These are phyloP conservation scores for Suillus americanus DNA, from an alignment of 768 basidiomycete species.

Conservation along the genomic window DNA sequence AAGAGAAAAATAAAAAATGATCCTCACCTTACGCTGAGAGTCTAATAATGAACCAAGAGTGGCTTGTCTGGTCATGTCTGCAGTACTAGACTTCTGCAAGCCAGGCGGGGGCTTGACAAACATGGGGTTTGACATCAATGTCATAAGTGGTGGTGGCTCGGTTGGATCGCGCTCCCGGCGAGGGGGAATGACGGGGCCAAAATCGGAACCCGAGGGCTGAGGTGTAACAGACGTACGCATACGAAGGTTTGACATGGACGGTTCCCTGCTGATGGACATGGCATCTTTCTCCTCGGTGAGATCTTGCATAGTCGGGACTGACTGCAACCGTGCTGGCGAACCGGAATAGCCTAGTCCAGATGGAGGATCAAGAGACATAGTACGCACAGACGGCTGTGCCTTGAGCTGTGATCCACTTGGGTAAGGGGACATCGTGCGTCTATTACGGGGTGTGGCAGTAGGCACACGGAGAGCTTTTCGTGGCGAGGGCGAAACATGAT, in stretches of 20 bases:
- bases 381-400: conserved; percentile 44
- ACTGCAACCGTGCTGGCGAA: conserved; percentile 19
- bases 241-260: conserved; percentile 50
- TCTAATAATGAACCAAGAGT: conserved; percentile 63
- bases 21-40: conserved; percentile 53
- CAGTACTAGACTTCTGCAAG: conserved; percentile 21
- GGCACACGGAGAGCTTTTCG: conserved; percentile 32
- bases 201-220: conserved; percentile 47
- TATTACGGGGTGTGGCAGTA: conserved; percentile 32
- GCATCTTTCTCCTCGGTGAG: conserved; percentile 23
- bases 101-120: conserved; percentile 63
- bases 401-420: conserved; percentile 33
- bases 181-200: conserved; percentile 41
- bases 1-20: neutral
- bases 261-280: conserved; percentile 32
- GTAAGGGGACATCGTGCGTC: conserved; percentile 44
- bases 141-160: conserved; percentile 67
- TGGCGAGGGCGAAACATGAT: conserved; percentile 25
- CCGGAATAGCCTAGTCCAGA: conserved; percentile 21
- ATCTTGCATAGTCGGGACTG: conserved; percentile 36
- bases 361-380: conserved; percentile 75
- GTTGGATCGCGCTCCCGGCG: conserved; percentile 51
- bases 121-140: conserved; percentile 62
- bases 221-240: conserved; percentile 73
- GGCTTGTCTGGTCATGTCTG: conserved; percentile 32